phyloP scores from a whole-genome alignment of 768 basidiomycete genomes.

The Lepiota subincarnata region DNA sequence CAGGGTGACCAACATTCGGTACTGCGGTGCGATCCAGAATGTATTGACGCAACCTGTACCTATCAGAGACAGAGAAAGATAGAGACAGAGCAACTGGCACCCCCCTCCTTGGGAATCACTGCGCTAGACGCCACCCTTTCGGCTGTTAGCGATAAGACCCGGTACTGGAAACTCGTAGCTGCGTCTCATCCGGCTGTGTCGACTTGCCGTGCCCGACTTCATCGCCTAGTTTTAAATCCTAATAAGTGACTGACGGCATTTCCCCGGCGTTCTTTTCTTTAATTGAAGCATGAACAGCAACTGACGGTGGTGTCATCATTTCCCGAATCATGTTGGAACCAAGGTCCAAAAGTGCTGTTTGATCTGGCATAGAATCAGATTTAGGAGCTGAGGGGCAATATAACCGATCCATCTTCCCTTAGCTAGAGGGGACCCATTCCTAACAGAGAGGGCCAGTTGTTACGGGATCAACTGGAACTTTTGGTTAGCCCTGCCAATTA shows the following conservation, averaged over 20 bases:
- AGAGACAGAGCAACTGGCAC: not conserved
- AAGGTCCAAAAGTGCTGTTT: not conserved
- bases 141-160: conserved; percentile 3
- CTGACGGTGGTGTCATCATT: not conserved
- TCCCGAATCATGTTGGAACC: not conserved
- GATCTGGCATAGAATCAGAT: not conserved
- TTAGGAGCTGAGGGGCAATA: not conserved
- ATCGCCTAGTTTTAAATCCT: not conserved
- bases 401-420: not conserved
- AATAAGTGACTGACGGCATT: conserved; percentile 1
- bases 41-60: not conserved
- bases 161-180: not conserved
- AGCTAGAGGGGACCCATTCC: not conserved
- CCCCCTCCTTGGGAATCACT: conserved; percentile 3
- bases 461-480: not conserved
- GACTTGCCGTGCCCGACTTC: not conserved
- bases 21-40: not conserved
- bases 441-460: no score
- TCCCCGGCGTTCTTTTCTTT: not conserved
- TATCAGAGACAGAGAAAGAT: not conserved
- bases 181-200: conserved; percentile 2
- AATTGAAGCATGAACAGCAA: not conserved
- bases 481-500: not conserved
- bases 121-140: not conserved
- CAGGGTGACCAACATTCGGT: not conserved